Conservation (phyloP, 148 eudicot species). For the Vaccinium vitisidaea region DNA sequence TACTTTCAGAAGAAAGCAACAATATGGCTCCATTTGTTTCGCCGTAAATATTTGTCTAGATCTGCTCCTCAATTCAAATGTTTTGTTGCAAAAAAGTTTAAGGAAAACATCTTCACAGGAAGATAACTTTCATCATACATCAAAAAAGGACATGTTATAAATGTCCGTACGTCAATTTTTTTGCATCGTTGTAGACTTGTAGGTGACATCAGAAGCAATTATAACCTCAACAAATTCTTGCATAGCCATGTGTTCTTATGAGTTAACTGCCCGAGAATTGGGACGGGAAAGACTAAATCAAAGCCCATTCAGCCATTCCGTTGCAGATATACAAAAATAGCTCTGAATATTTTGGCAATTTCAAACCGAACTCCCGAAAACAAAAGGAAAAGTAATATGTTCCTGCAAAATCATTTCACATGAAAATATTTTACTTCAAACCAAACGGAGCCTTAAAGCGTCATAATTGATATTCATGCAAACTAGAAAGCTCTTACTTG, state of each 20-base stretch:
- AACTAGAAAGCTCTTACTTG: constrained; percentile 34
- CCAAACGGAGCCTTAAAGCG: background rate
- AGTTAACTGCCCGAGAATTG: background rate
- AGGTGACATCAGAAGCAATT: background rate
- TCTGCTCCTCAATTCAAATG: background rate
- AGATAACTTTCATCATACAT: background rate
- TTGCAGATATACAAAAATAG: background rate
- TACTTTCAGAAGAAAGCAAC: constrained; percentile 3
- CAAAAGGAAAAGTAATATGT: background rate
- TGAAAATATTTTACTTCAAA: background rate
- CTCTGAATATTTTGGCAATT: background rate
- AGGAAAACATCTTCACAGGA: background rate
- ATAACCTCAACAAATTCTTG: background rate
- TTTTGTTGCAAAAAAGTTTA: background rate
- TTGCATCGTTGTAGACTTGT: background rate
- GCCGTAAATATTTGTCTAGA: background rate
- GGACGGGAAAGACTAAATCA: background rate
- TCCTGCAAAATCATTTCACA: background rate
- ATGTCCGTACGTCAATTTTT: background rate
- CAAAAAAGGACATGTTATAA: background rate
- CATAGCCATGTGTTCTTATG: background rate
- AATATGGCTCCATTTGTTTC: background rate
- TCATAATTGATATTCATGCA: background rate
- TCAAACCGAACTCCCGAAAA: background rate
- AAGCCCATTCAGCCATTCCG: background rate